These are phyloP conservation scores for Pythium graminicola DNA, from an alignment of 352 stramenopile species.

Conservation along the genomic window DNA sequence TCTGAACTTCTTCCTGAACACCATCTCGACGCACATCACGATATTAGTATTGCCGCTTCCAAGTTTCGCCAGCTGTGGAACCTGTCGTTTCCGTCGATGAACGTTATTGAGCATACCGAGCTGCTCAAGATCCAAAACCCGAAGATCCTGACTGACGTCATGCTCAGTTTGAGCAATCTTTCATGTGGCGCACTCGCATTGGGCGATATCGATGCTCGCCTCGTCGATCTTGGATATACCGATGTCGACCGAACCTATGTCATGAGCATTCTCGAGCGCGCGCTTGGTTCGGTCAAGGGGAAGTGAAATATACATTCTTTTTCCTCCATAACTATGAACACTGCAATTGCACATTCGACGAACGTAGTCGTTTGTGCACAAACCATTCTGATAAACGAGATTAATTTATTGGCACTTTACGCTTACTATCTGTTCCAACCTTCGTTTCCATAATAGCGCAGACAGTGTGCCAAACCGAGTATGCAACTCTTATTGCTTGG, in stretches of 20 bases:
- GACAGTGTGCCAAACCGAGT: no score
- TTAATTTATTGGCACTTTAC: conserved; percentile 29
- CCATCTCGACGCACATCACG: not conserved
- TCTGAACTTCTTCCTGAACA: conserved; percentile 20
- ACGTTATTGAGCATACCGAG: conserved; percentile 47
- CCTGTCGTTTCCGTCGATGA: conserved; percentile 69
- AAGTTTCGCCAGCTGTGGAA: conserved; percentile 76
- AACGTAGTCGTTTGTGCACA: no score
- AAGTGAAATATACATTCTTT: conserved; percentile 1
- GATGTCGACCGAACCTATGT: conserved; percentile 51
- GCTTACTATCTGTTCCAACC: not conserved
- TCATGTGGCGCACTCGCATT: conserved; percentile 55
- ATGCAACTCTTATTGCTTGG: conserved; percentile 18
- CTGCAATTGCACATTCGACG: no score
- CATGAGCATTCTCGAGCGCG: conserved; percentile 42
- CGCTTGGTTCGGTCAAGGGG: conserved; percentile 6
- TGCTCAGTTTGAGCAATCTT: conserved; percentile 77
- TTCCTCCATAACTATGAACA: conserved; percentile 7
- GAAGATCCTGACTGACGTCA: conserved; percentile 62
- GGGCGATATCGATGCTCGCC: conserved; percentile 42
- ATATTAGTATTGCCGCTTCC: conserved; percentile 12
- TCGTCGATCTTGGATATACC: conserved; percentile 57
- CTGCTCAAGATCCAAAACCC: conserved; percentile 60
- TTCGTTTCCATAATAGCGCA: no score
- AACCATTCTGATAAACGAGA: conserved; percentile 19